Conservation (phyloP, 164 flowering plant genomes). For the Cinnamomum micranthum region DNA sequence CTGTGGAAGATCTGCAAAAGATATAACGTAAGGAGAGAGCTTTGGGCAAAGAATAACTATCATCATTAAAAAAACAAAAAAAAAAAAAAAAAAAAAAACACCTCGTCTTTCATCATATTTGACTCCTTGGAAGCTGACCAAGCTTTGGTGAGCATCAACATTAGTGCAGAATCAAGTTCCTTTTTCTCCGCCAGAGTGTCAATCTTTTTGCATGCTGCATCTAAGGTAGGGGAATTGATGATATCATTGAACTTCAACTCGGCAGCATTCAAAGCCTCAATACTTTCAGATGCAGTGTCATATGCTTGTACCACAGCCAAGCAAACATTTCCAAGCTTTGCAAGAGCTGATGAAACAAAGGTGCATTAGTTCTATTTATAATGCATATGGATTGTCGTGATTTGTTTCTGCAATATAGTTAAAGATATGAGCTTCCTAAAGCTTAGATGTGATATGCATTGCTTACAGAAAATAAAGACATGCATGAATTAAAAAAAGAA, state of each 20-base stretch:
- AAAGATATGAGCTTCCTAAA: neutral
- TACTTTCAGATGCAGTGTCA: slow-evolving; percentile 69
- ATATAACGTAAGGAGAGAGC: neutral
- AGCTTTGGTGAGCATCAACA: slow-evolving; percentile 79
- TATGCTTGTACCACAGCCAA: slow-evolving; percentile 76
- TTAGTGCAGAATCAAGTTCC: slow-evolving; percentile 76
- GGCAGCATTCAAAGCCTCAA: slow-evolving; percentile 69
- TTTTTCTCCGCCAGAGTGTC: slow-evolving; percentile 78
- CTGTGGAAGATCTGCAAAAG: no score
- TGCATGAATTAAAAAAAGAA: neutral
- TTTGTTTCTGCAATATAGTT: neutral
- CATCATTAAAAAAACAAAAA: neutral
- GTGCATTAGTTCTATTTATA: neutral
- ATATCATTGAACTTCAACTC: slow-evolving; percentile 87
- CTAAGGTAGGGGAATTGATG: slow-evolving; percentile 69
- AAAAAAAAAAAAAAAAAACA: slow-evolving; percentile 10
- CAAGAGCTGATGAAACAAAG: slow-evolving; percentile 40
- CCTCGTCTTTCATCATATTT: slow-evolving; percentile 81
- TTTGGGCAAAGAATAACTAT: neutral
- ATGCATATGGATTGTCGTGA: neutral
- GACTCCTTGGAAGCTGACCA: slow-evolving; percentile 91
- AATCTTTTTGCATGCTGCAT: slow-evolving; percentile 78
- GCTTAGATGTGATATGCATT: neutral
- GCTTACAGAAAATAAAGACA: neutral
- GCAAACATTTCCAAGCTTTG: slow-evolving; percentile 58